A percentile compares a stretch with the other conserved stretches of the same genome.
These are phyloP conservation scores for Lyophyllum decastes DNA, from an alignment of 768 basidiomycete species.

Conservation along the genomic window DNA sequence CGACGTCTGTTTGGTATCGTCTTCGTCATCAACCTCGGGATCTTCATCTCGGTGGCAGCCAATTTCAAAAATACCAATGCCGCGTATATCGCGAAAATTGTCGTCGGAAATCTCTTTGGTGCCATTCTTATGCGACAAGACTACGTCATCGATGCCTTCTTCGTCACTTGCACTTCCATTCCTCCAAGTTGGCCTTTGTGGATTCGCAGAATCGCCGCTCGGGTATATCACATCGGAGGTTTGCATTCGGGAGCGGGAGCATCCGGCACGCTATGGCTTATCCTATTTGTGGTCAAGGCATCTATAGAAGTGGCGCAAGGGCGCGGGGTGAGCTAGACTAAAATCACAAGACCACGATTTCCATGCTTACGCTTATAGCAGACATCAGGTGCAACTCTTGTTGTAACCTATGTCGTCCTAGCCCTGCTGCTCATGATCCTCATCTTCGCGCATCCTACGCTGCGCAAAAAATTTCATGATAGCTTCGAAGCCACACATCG, in stretches of 20 bases:
- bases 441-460: slow-evolving; percentile 38
- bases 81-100: slow-evolving; percentile 38
- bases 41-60: slow-evolving; percentile 44
- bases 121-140: slow-evolving; percentile 55
- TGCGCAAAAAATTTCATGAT: slow-evolving; percentile 38
- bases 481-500: slow-evolving; percentile 45
- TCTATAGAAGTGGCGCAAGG: slow-evolving; percentile 47
- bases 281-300: slow-evolving; percentile 49
- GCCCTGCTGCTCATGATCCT: slow-evolving; percentile 36
- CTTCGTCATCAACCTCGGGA: slow-evolving; percentile 53
- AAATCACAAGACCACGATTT: not conserved
- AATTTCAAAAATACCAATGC: slow-evolving; percentile 34
- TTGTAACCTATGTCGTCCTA: slow-evolving; percentile 7
- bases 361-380: not conserved
- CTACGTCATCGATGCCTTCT: slow-evolving; percentile 62
- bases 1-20: slow-evolving; percentile 61
- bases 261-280: slow-evolving; percentile 56
- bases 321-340: slow-evolving; percentile 28
- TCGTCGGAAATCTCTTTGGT: slow-evolving; percentile 47
- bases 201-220: slow-evolving; percentile 54
- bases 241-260: slow-evolving; percentile 59
- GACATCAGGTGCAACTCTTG: slow-evolving; percentile 6
- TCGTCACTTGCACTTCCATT: slow-evolving; percentile 50
- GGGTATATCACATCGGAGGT: slow-evolving; percentile 64
- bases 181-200: slow-evolving; percentile 57